Percentiles rank a stretch among this genome's conserved stretches.
Evolutionary conservation across 169 alveolate genomes (phyloP).

Genomic region (Cytauxzoon felis): DNA sequence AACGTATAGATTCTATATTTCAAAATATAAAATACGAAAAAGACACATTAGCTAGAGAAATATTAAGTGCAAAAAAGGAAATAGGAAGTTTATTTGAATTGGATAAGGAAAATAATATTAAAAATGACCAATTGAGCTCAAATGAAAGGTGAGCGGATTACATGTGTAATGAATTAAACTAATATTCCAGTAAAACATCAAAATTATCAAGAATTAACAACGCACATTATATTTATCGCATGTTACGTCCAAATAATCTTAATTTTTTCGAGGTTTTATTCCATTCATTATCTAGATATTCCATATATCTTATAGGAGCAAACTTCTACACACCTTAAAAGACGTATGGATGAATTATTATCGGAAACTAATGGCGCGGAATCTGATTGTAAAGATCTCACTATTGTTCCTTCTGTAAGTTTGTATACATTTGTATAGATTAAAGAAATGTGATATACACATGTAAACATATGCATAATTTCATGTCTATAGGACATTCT

Average conservation of each 20-base stretch:
- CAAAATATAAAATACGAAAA: constrained; percentile 48
- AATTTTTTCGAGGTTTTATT: constrained; percentile 51
- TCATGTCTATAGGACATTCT: neutral
- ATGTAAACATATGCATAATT: no score
- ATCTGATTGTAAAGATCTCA: no score
- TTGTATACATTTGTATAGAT: no score
- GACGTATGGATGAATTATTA: constrained; percentile 24
- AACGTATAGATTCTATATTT: constrained; percentile 15
- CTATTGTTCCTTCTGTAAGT: constrained; percentile 9
- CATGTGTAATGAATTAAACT: neutral
- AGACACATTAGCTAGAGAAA: constrained; percentile 46
- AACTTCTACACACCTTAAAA: constrained; percentile 35
- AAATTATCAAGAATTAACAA: constrained; percentile 15
- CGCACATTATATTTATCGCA: constrained; percentile 35
- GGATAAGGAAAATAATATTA: constrained; percentile 10
- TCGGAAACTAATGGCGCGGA: neutral
- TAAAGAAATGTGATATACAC: no score
- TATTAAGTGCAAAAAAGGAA: constrained; percentile 15
- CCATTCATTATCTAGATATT: neutral
- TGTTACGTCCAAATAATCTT: constrained; percentile 62
- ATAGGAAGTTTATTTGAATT: constrained; percentile 19
- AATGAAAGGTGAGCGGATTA: constrained; percentile 2
- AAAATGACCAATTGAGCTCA: no score
- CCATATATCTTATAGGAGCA: constrained; percentile 24
- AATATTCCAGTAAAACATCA: neutral